These are phyloP conservation scores for Phaeosphaeriaceae sp. DNA, from an alignment of 2,329 filamentous ascomycete genomes.

Conservation along the genomic window DNA sequence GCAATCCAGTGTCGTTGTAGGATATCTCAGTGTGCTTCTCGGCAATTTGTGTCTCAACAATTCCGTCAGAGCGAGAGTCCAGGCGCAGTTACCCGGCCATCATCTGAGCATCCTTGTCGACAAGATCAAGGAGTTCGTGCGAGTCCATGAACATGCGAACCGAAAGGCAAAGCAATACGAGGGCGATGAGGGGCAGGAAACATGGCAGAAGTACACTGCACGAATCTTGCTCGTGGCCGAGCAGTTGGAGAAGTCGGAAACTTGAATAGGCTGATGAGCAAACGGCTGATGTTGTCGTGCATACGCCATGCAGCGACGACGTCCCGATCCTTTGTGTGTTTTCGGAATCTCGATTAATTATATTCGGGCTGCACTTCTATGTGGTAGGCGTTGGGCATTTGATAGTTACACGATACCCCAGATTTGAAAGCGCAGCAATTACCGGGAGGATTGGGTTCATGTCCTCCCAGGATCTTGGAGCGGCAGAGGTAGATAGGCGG, in stretches of 20 bases:
- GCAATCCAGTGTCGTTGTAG: conserved; percentile 81
- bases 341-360: conserved; percentile 5
- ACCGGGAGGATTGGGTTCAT: conserved; percentile 1
- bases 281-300: conserved; percentile 3
- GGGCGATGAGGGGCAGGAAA: conserved; percentile 56
- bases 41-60: conserved; percentile 76
- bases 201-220: conserved; percentile 59
- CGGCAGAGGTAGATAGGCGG: conserved; percentile 2
- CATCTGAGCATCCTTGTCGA: conserved; percentile 60
- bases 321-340: conserved; percentile 10
- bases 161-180: conserved; percentile 52
- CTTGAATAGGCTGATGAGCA: conserved; percentile 7
- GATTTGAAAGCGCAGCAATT: conserved; percentile 10
- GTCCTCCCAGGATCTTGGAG: conserved; percentile 8
- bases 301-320: background rate
- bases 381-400: conserved; percentile 15
- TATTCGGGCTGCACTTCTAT: conserved; percentile 2
- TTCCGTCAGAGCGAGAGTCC: conserved; percentile 53
- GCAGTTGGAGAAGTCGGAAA: conserved; percentile 45
- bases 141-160: conserved; percentile 67
- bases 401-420: conserved; percentile 24
- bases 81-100: conserved; percentile 52
- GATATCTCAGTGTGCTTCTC: conserved; percentile 84
- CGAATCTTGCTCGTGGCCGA: conserved; percentile 62
- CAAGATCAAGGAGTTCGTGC: conserved; percentile 68